Evolutionary conservation across 495 filamentous ascomycete genomes (phyloP).

Genomic region (Lepidopterella palustris): DNA sequence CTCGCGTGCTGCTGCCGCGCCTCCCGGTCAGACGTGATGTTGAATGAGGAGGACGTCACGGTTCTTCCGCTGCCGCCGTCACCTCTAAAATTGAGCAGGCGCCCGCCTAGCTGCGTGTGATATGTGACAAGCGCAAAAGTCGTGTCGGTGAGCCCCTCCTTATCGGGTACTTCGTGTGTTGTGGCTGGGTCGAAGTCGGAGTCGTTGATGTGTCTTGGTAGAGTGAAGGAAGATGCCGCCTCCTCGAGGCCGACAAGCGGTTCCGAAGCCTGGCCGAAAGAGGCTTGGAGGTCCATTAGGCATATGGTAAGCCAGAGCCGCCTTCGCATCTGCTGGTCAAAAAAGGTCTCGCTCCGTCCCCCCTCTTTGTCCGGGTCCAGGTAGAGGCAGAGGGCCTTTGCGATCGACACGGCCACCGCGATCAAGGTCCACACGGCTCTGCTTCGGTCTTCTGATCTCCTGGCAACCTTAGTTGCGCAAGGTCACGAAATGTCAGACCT

Average conservation of each 20-base stretch:
- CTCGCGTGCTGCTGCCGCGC: neutral
- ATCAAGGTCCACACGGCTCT: neutral
- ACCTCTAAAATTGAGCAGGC: neutral
- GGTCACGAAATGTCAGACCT: too few relatives aligned
- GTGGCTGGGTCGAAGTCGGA: neutral
- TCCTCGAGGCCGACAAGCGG: neutral
- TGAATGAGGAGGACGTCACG: neutral
- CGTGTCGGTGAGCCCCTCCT: neutral
- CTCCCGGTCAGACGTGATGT: too few relatives aligned
- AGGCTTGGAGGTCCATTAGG: neutral
- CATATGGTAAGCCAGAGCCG: neutral
- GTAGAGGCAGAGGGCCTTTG: neutral
- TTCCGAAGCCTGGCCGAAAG: neutral
- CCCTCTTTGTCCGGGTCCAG: neutral
- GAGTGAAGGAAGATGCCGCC: neutral
- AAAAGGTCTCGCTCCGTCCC: neutral
- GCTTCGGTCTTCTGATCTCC: neutral
- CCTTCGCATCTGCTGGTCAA: neutral
- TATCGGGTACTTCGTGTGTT: neutral
- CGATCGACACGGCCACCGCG: neutral
- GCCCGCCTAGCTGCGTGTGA: neutral
- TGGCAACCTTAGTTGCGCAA: neutral
- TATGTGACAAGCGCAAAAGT: neutral
- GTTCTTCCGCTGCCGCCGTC: neutral
- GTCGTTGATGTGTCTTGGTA: neutral